These are phyloP conservation scores for Gnetum montanum DNA, from an alignment of 75 land plant genomes.

Conservation along the genomic window DNA sequence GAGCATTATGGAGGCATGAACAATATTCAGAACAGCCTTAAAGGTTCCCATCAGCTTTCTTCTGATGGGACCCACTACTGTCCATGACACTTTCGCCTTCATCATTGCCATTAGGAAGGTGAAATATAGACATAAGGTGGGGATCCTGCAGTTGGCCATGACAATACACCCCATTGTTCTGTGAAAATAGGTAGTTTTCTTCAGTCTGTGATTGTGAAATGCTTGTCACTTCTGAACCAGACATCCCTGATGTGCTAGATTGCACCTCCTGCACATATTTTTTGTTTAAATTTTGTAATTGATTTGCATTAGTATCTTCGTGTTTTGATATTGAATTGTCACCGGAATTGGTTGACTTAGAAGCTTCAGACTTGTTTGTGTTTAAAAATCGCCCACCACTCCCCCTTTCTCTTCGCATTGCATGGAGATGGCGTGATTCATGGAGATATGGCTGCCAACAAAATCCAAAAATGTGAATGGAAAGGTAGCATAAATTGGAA, in stretches of 20 bases:
- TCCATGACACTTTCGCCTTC: constrained; percentile 8
- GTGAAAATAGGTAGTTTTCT: constrained; percentile 6
- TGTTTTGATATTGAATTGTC: constrained; percentile 2
- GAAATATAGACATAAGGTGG: constrained; percentile 16
- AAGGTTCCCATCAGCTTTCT: constrained; percentile 28
- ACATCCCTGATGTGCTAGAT: background rate
- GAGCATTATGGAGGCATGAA: background rate
- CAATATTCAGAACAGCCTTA: constrained; percentile 1
- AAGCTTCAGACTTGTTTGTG: constrained; percentile 21
- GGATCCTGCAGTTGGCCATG: background rate
- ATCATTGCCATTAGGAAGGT: constrained; percentile 3
- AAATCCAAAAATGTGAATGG: background rate
- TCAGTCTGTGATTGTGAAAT: constrained; percentile 6
- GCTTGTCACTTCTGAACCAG: constrained; percentile 2
- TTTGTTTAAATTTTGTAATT: background rate
- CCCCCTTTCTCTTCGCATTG: constrained; percentile 46
- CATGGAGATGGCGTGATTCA: constrained; percentile 56
- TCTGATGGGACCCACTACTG: constrained; percentile 10
- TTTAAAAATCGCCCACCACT: constrained; percentile 55
- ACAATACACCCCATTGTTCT: background rate
- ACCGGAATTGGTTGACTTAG: background rate
- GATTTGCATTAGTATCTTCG: constrained; percentile 1
- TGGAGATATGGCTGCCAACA: constrained; percentile 48
- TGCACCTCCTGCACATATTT: background rate
- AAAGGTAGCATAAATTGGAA: background rate